phyloP scores from a whole-genome alignment of 371 early-diverging fungal species.

The Apophysomyces trapeziformis region DNA sequence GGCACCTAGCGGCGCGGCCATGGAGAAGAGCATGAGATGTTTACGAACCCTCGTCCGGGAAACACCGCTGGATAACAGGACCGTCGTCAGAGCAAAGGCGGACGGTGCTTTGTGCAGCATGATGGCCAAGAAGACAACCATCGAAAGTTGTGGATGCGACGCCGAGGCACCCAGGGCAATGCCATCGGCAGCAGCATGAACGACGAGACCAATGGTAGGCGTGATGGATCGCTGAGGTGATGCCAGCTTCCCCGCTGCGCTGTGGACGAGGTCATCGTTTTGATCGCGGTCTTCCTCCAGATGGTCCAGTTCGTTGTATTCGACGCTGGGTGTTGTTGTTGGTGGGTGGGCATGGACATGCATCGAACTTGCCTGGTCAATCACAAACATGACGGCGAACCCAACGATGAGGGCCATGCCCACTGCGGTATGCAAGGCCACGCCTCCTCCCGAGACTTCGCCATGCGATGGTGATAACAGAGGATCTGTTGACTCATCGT shows the following conservation, averaged over 20 bases:
- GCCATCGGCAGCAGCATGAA: slow-evolving; percentile 95
- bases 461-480: not conserved
- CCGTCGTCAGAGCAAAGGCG: slow-evolving; percentile 89
- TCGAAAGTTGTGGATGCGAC: slow-evolving; percentile 68
- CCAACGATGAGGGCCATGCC: slow-evolving; percentile 84
- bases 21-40: slow-evolving; percentile 81
- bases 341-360: slow-evolving; percentile 50
- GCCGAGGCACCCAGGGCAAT: slow-evolving; percentile 90
- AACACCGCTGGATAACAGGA: slow-evolving; percentile 76
- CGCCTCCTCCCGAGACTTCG: slow-evolving; percentile 23
- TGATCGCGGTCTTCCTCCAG: slow-evolving; percentile 15
- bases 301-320: slow-evolving; percentile 16
- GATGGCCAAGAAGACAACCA: slow-evolving; percentile 94
- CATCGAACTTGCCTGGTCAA: slow-evolving; percentile 74
- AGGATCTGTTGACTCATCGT: slow-evolving; percentile 12
- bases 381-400: slow-evolving; percentile 88
- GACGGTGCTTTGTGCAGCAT: slow-evolving; percentile 97
- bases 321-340: slow-evolving; percentile 14
- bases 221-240: slow-evolving; percentile 30
- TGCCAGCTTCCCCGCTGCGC: no score
- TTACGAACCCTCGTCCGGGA: slow-evolving; percentile 68
- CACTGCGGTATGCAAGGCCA: slow-evolving; percentile 69
- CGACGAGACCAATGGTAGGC: slow-evolving; percentile 85
- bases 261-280: not conserved
- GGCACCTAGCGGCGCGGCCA: slow-evolving; percentile 86